Base-by-base conservation (phyloP, 225 moss, liverwort and hornwort species). In the Pseudoscleropodium purum region DNA sequence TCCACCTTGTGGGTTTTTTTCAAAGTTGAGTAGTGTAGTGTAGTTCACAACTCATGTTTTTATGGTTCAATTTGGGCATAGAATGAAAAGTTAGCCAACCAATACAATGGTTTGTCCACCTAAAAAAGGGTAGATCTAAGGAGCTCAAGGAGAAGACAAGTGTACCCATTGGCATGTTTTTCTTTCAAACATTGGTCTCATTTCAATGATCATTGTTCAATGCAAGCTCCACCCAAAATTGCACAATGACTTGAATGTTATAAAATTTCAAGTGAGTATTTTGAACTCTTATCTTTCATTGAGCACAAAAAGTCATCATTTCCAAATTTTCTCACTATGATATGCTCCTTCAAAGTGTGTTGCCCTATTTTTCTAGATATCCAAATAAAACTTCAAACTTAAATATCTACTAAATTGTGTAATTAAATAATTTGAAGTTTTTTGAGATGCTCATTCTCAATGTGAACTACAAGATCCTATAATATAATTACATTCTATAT, bases 81-180 rank as follows among this genome's bases (percentile, higher is more conserved):
- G 4, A 39, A 0, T 18, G 2, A 66, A 66, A 18, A 34, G 34
- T 36, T 0, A 13, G 0, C 4, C 25, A 14, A 41, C 2, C 39
- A 39, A 70, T 70, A 25, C 0, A 0, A 25, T 70, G 14, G 25
- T 45, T 15, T 39, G 4, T n/a, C 39, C 25, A 24, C 7, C 13
- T 69, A 3, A 18, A n/a, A 23, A 12, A n/a, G 7, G 24, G 4
- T 2, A 13, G 0, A 70, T 39, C 7, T 12, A 70, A n/a, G 14
- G 1, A 70, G 3, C 25, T 39, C 13, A 70, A 70, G 2, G 70
- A 39, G 2, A 70, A 70, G 34, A 25, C 13, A 70, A 39, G 39
- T 70, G 39, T 39, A 25, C 24, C 39, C 39, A 39, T 39, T 52
- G 15, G 52, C 66, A 36, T 67, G 7, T 39, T 25, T 70, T 24